Evolutionary conservation across 306 rosid genomes (phyloP), one percentile per base, ranked within the genome.

Genomic region (Ormosia semicastrata): DNA sequence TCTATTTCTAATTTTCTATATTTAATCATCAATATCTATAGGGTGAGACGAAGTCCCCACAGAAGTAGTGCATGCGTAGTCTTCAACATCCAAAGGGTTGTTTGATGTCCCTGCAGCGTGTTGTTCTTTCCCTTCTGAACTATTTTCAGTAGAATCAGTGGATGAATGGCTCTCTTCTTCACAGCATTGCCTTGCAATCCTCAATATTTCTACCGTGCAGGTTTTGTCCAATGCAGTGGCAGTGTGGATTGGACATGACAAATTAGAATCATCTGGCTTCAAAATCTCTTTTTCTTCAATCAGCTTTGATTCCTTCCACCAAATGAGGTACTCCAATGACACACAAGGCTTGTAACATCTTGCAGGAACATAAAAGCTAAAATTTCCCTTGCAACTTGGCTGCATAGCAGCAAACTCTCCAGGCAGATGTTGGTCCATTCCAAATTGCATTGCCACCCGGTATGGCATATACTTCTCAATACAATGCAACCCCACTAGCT

Each of bases 361-460:
- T 14, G 86, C 17, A 24, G 84, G 86, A 70, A 85, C 79, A 60
- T 71, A 88, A 6, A 88, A 62, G 54, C 65, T 67, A 37, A 76
- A 50, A 6, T 65, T 75, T 57, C 1, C 70, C 15, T 6, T 66
- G 33, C 54, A 52, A 52, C n/a, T n/a, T 77, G 24, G 14, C 32
- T 11, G 10, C 66, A 14, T 34, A 39, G 41, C 14, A 62, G 50
- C 73, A 15, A 64, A 62, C n/a, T 75, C 73, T 8, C 67, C 18
- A 1, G 87, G 89, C 37, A 86, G 4, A 60, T 82, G 88, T 75
- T 87, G 88, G 54, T 90, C 87, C 37, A 81, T 58, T 29, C 89
- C 90, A 58, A 89, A 87, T 62, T 83, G 90, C 87, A 82, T 71
- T 17, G 86, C 84, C 1, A 89, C 88, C 33, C 88, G 68, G 69